Conservation (phyloP, 805 yeast genomes). For the Saccharomycopsis selenospora region DNA sequence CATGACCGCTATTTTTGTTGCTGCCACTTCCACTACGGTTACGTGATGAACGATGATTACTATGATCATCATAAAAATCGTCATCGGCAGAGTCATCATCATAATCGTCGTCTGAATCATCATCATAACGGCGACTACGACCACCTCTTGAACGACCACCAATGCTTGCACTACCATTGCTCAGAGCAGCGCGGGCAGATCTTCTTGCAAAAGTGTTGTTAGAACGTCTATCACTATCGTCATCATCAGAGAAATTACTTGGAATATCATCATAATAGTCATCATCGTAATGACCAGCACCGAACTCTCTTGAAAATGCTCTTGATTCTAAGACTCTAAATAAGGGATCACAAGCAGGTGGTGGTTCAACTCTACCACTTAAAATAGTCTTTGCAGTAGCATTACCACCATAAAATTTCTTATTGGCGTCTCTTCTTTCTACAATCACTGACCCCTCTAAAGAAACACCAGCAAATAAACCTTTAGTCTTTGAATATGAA, state of each 20-base stretch:
- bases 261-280: conserved; percentile 75
- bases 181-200: conserved; percentile 26
- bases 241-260: conserved; percentile 54
- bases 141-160: conserved; percentile 24
- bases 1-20: conserved; percentile 5
- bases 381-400: conserved; percentile 85
- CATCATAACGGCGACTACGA: conserved; percentile 20
- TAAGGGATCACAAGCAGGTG: conserved; percentile 82
- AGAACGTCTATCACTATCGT: conserved; percentile 30
- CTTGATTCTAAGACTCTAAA: conserved; percentile 80
- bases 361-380: conserved; percentile 84
- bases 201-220: conserved; percentile 41
- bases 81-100: conserved; percentile 25
- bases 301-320: conserved; percentile 58
- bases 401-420: conserved; percentile 84
- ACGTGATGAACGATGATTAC: conserved; percentile 20
- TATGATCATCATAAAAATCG: conserved; percentile 26
- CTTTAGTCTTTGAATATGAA: conserved; percentile 91
- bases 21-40: conserved; percentile 17
- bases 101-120: conserved; percentile 26
- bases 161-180: conserved; percentile 26
- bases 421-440: conserved; percentile 96
- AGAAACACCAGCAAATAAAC: conserved; percentile 95
- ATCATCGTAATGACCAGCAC: conserved; percentile 47
- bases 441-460: conserved; percentile 92